phyloP scores from a whole-genome alignment of 2,329 filamentous ascomycete genomes.

The Thielaviopsis musarum region DNA sequence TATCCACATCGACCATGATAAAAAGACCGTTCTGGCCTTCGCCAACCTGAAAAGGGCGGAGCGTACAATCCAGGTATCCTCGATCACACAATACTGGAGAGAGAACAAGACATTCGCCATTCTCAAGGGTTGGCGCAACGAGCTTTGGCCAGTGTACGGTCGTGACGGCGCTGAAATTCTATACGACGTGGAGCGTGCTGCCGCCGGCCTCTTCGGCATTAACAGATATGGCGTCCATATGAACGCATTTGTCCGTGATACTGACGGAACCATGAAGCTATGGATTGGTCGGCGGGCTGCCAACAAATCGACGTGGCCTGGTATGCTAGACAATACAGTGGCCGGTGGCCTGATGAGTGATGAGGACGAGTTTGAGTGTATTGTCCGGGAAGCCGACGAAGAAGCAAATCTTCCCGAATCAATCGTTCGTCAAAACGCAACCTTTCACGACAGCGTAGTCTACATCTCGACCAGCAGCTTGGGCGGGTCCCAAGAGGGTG shows the following conservation, averaged over 20 bases:
- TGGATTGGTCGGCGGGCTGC: slow-evolving; percentile 69
- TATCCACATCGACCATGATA: slow-evolving; percentile 41
- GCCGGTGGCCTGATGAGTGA: slow-evolving; percentile 63
- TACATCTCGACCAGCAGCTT: slow-evolving; percentile 51
- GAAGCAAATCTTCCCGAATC: slow-evolving; percentile 66
- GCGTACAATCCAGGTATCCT: slow-evolving; percentile 39
- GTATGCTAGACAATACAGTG: slow-evolving; percentile 92
- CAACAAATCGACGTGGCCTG: slow-evolving; percentile 70
- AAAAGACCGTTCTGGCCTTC: slow-evolving; percentile 48
- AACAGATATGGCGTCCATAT: slow-evolving; percentile 70
- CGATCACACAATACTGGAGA: slow-evolving; percentile 51
- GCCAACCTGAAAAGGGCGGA: slow-evolving; percentile 39
- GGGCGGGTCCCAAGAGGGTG: slow-evolving; percentile 26
- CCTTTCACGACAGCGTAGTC: slow-evolving; percentile 52
- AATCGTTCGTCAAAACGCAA: slow-evolving; percentile 44
- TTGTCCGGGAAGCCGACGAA: slow-evolving; percentile 75
- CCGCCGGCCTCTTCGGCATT: slow-evolving; percentile 56
- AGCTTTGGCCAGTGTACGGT: slow-evolving; percentile 64
- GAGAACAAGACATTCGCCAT: slow-evolving; percentile 55
- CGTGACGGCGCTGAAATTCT: slow-evolving; percentile 40
- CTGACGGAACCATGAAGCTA: slow-evolving; percentile 46
- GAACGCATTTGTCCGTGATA: slow-evolving; percentile 46
- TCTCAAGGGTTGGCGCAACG: slow-evolving; percentile 63
- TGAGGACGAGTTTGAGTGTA: slow-evolving; percentile 63
- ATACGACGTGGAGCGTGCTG: slow-evolving; percentile 62